A percentile compares a stretch with the other conserved stretches of the same genome.
phyloP scores from a whole-genome alignment of 2,329 filamentous ascomycete species.

The Thielaviopsis ethacetica region DNA sequence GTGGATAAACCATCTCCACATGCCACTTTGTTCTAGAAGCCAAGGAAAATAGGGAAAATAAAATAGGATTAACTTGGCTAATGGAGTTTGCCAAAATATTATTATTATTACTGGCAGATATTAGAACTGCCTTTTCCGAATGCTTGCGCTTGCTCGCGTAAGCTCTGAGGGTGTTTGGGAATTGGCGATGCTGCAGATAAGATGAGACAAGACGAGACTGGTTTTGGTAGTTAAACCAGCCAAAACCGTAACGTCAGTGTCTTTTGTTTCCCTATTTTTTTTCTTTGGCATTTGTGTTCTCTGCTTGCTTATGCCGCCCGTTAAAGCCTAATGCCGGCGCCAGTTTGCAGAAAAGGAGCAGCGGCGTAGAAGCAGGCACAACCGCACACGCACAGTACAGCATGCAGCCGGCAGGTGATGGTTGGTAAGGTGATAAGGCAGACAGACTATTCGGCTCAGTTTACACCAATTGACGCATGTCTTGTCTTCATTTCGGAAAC shows the following conservation, averaged over 20 bases:
- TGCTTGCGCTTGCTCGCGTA: neutral
- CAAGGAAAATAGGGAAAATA: neutral
- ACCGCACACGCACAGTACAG: too few relatives aligned
- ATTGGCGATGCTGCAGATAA: neutral
- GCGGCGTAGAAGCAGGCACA: too few relatives aligned
- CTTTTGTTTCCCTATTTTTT: neutral
- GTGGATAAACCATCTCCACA: neutral
- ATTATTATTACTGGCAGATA: neutral
- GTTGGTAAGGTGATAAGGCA: too few relatives aligned
- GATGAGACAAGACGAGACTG: neutral
- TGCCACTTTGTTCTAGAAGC: neutral
- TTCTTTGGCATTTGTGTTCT: too few relatives aligned
- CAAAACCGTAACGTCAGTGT: neutral
- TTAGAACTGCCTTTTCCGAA: neutral
- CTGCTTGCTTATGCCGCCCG: too few relatives aligned
- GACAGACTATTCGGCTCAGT: neutral
- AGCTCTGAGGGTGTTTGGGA: neutral
- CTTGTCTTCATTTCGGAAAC: neutral
- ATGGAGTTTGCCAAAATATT: neutral
- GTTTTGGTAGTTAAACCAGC: too few relatives aligned
- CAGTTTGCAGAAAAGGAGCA: too few relatives aligned
- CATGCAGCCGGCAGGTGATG: too few relatives aligned
- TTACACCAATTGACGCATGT: neutral
- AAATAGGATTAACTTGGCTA: neutral
- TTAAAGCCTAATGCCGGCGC: too few relatives aligned